Conservation (phyloP, 768 basidiomycete species). For the Russula emetica region DNA sequence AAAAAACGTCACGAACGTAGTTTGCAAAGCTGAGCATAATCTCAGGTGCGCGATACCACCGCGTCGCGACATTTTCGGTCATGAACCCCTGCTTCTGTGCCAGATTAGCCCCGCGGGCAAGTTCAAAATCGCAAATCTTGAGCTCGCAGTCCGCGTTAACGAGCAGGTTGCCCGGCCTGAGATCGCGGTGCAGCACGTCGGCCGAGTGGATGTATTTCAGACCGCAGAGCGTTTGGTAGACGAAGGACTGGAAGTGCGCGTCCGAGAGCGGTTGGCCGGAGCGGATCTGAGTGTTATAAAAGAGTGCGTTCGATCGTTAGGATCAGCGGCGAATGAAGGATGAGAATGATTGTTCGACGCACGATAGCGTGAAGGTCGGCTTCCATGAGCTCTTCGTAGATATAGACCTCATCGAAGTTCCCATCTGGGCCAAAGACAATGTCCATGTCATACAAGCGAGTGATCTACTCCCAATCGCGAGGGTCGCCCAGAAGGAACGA, state of each 20-base stretch:
- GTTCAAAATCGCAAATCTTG: constrained; percentile 98
- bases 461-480: constrained; percentile 61
- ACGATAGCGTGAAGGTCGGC: constrained; percentile 99
- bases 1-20: constrained; percentile 64
- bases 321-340: neutral
- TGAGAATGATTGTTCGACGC: constrained; percentile 31
- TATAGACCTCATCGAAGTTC: constrained; percentile 95
- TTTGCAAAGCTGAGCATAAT: constrained; percentile 98
- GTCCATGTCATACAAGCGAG: constrained; percentile 97
- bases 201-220: constrained; percentile 98
- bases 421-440: constrained; percentile 89
- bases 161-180: constrained; percentile 91
- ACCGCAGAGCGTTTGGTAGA: constrained; percentile 98
- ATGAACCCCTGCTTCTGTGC: constrained; percentile 89
- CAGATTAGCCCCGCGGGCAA: constrained; percentile 92
- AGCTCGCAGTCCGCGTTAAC: constrained; percentile 98
- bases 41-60: constrained; percentile 98
- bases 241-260: constrained; percentile 94
- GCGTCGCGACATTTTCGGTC: constrained; percentile 99
- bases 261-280: constrained; percentile 86
- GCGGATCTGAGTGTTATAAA: constrained; percentile 53
- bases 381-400: constrained; percentile 99
- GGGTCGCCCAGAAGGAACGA: too few relatives aligned
- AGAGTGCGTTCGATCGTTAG: neutral
- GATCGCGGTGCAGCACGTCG: constrained; percentile 93